These are phyloP conservation scores for Tolypocladium ovalisporum DNA, from an alignment of 2,329 filamentous ascomycete genomes.

Conservation along the genomic window DNA sequence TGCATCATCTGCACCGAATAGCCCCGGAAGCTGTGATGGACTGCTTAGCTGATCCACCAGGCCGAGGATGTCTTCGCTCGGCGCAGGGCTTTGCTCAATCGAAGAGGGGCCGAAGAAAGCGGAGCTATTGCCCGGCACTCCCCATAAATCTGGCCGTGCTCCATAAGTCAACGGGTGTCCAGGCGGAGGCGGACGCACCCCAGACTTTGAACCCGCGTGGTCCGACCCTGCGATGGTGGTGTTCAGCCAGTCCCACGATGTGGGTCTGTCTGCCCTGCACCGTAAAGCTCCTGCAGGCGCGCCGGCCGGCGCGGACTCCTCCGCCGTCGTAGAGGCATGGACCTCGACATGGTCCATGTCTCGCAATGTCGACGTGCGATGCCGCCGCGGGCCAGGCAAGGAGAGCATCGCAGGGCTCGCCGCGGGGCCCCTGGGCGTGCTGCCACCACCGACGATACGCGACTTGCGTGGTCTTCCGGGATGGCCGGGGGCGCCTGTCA, in stretches of 20 bases:
- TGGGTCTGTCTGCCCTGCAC: not conserved
- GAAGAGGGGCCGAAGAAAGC: conserved; percentile 4
- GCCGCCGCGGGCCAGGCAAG: not conserved
- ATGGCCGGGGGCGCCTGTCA: conserved; percentile 8
- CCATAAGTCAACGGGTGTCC: conserved; percentile 2
- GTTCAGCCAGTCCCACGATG: not conserved
- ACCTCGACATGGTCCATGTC: not conserved
- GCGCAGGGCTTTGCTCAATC: conserved; percentile 4
- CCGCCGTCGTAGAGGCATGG: not conserved
- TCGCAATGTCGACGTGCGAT: not conserved
- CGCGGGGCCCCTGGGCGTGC: not conserved
- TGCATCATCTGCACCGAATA: conserved; percentile 5
- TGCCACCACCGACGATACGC: not conserved
- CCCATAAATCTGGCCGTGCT: conserved; percentile 5
- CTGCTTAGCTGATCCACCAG: conserved; percentile 4
- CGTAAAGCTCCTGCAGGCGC: not conserved
- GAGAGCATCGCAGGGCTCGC: not conserved
- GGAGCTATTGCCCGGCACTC: conserved; percentile 3
- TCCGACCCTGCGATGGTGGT: not conserved
- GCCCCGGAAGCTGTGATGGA: conserved; percentile 7
- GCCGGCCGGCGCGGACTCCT: too few species aligned
- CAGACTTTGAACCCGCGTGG: not conserved
- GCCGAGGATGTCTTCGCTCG: conserved; percentile 3
- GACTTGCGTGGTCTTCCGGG: conserved; percentile 10
- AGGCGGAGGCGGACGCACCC: not conserved